Base-by-base conservation (phyloP, 768 basidiomycete genomes). In the Rhodotorula graminis region DNA sequence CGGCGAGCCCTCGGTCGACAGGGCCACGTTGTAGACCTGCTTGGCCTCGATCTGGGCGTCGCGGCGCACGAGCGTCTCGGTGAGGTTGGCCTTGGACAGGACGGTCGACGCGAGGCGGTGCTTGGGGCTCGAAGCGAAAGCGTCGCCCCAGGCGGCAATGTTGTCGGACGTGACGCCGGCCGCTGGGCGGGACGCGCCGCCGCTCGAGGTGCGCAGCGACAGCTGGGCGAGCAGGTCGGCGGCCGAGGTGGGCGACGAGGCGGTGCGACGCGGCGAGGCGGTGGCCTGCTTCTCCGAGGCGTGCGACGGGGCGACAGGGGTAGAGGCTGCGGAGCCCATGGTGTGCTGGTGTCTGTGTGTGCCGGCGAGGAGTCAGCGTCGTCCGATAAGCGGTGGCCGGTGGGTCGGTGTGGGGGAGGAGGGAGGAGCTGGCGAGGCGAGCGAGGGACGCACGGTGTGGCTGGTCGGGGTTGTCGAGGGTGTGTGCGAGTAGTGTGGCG, bases 31-130 rank as follows among this genome's bases (percentile, higher is more conserved):
- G 74, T 72, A 77, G 37, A 76, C 65, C 69, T 82, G 80, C 27
- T 66, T 73, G 55, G 81, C 80, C 31, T 67, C 64, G 42, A 79
- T 65, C 47, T 77, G 65, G 5, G 78, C 71, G 0, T 69, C 29
- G 23, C 80, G 74, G 23, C 77, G 76, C 42, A 79, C 64, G n/a
- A 83, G 77, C 0, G 78, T 65, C 11, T 72, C 65, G 31, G 78
- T 64, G 18, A 81, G 79, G 56, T 81, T 78, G 31, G 74, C 66
- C 56, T 82, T 79, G 75, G 66, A 65, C 0, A 82, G 73, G 21
- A 82, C 79, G 8, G 77, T 75, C 42, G 68, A 59, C 15, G 70
- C 64, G 47, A 73, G 62, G 2, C 64, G 29, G 55, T 62, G 62
- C 76, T 72, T 73, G n/a, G 71, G 65, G 50, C 61, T 37, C 2